These are phyloP conservation scores for Termitomyces sp. DNA, from an alignment of 768 basidiomycete species.

Conservation along the genomic window DNA sequence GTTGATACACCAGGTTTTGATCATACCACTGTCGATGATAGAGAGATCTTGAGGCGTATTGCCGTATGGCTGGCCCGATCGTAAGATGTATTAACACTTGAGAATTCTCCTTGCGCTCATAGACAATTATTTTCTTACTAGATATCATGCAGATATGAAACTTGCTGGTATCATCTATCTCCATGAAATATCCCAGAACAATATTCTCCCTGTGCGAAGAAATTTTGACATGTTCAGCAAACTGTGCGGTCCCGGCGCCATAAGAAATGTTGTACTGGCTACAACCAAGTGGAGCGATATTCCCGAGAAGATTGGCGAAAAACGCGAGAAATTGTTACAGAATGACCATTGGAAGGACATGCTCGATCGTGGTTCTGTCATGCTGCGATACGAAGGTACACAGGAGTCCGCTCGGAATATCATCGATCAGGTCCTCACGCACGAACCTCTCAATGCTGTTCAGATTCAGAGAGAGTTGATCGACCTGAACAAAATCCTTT, in stretches of 20 bases:
- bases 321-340: conserved; percentile 8
- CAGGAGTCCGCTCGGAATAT: conserved; percentile 5
- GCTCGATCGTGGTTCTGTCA: conserved; percentile 6
- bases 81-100: not conserved
- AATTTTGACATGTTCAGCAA: conserved; percentile 43
- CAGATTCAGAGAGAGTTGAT: conserved; percentile 8
- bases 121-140: not conserved
- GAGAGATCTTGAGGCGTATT: conserved; percentile 15
- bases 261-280: conserved; percentile 40
- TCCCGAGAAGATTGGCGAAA: conserved; percentile 2
- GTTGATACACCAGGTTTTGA: conserved; percentile 19
- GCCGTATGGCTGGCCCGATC: conserved; percentile 16
- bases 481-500: conserved; percentile 5
- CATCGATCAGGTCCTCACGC: conserved; percentile 4
- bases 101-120: not conserved
- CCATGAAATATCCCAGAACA: conserved; percentile 27
- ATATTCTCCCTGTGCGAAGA: conserved; percentile 32
- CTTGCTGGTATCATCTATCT: conserved; percentile 25
- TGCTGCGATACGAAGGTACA: conserved; percentile 8
- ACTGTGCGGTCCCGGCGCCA: conserved; percentile 38
- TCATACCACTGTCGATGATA: conserved; percentile 15
- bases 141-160: conserved; percentile 17
- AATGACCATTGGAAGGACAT: conserved; percentile 12
- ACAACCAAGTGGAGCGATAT: conserved; percentile 46
- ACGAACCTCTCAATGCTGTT: conserved; percentile 7